phyloP scores from a whole-genome alignment of 2,329 filamentous ascomycete genomes.

The Fusarium sp. region DNA sequence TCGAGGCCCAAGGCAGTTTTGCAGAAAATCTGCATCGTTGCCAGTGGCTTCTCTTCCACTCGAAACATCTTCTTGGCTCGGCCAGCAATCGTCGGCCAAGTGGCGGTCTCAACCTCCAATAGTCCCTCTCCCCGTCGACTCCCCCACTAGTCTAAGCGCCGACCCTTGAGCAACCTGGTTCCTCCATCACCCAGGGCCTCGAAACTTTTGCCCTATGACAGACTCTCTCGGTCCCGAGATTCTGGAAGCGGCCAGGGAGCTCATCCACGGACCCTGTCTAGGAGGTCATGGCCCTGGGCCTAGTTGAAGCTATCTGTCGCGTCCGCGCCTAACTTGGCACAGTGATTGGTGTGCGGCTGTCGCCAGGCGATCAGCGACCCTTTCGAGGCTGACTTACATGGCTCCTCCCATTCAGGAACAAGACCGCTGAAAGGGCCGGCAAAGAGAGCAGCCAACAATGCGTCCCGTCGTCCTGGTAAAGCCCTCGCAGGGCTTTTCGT shows the following conservation, averaged over 20 bases:
- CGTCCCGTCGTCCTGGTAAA: slow-evolving; percentile 14
- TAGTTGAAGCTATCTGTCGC: slow-evolving; percentile 36
- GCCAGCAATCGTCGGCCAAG: slow-evolving; percentile 30
- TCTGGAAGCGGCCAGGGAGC: slow-evolving; percentile 26
- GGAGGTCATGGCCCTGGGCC: background rate
- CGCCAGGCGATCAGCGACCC: slow-evolving; percentile 36
- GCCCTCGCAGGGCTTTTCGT: slow-evolving; percentile 5
- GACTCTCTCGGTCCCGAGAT: slow-evolving; percentile 34
- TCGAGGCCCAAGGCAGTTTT: slow-evolving; percentile 13
- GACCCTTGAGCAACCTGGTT: slow-evolving; percentile 17
- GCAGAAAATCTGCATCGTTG: background rate
- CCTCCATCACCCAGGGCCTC: slow-evolving; percentile 13
- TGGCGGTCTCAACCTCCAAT: slow-evolving; percentile 42
- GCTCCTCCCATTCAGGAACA: slow-evolving; percentile 25
- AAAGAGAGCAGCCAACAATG: slow-evolving; percentile 30
- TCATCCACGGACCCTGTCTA: slow-evolving; percentile 14
- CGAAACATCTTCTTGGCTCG: slow-evolving; percentile 14
- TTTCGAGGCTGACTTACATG: slow-evolving; percentile 32
- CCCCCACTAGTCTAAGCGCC: slow-evolving; percentile 45
- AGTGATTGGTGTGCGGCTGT: slow-evolving; percentile 37
- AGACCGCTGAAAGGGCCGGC: slow-evolving; percentile 29
- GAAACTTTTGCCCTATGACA: slow-evolving; percentile 22
- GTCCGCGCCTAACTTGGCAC: slow-evolving; percentile 41
- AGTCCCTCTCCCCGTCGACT: slow-evolving; percentile 10
- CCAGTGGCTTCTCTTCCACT: slow-evolving; percentile 15